phyloP scores from a whole-genome alignment of 352 stramenopile species.

The Pilasporangium apinafurcum region DNA sequence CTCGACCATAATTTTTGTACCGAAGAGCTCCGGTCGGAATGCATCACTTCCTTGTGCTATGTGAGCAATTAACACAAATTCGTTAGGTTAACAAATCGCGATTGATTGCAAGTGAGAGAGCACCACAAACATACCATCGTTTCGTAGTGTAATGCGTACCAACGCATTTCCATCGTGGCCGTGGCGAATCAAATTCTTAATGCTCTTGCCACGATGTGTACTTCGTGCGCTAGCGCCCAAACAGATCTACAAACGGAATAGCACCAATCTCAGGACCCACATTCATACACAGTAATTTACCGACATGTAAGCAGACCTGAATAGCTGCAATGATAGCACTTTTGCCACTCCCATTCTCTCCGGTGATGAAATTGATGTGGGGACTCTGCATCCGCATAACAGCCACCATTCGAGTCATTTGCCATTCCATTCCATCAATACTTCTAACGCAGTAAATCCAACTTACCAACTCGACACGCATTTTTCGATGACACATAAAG shows the following conservation, averaged over 20 bases:
- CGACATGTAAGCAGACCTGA: constrained; percentile 74
- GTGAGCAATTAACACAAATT: not conserved
- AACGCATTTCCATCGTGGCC: constrained; percentile 82
- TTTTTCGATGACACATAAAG: constrained; percentile 97
- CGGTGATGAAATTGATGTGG: constrained; percentile 88
- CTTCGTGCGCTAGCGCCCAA: constrained; percentile 89
- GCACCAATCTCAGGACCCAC: not conserved
- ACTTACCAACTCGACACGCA: constrained; percentile 75
- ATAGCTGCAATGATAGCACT: constrained; percentile 96
- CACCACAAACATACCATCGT: constrained; percentile 40
- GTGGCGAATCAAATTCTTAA: constrained; percentile 95
- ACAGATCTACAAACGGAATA: constrained; percentile 86
- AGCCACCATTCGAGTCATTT: too few relatives aligned
- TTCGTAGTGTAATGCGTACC: constrained; percentile 91
- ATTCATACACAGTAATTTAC: constrained; percentile 10
- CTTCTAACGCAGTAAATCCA: not conserved
- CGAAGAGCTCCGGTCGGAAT: constrained; percentile 89
- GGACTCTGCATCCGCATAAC: constrained; percentile 18
- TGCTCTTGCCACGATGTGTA: constrained; percentile 93
- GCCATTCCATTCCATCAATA: too few relatives aligned
- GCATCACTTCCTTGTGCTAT: constrained; percentile 72
- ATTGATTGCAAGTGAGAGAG: not conserved
- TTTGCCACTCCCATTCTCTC: constrained; percentile 94
- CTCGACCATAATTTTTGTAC: constrained; percentile 92
- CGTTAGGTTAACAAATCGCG: too few relatives aligned